Evolutionary conservation across 2,329 filamentous ascomycete genomes (phyloP).

Genomic region (Penicillium sp.): DNA sequence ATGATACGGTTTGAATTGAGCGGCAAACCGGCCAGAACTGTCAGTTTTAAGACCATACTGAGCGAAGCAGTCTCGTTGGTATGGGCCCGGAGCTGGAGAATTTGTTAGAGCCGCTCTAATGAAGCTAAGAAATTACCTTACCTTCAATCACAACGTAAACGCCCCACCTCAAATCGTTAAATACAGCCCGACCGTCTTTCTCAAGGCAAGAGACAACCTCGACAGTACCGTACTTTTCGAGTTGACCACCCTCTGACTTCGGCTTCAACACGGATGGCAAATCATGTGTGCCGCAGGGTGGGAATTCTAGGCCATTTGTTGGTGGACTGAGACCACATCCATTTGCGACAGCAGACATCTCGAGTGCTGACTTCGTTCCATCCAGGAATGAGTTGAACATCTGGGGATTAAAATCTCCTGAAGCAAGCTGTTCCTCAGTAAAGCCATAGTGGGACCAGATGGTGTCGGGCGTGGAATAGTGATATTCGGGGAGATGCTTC

Average conservation of each 20-base stretch:
- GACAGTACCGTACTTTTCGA: background rate
- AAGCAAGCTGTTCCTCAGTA: background rate
- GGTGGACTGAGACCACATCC: background rate
- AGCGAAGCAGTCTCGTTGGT: background rate
- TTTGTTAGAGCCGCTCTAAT: background rate
- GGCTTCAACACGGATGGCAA: background rate
- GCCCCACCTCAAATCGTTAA: background rate
- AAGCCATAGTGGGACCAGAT: background rate
- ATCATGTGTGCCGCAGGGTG: background rate
- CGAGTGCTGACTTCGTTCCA: background rate
- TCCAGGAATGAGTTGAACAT: background rate
- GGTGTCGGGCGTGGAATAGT: background rate
- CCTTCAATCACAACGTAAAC: background rate
- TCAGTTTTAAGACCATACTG: background rate
- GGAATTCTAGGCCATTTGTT: background rate
- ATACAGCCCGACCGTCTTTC: background rate
- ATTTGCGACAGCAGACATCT: background rate
- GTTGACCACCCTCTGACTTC: background rate
- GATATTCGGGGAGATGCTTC: background rate
- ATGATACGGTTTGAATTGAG: background rate
- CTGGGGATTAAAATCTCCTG: background rate
- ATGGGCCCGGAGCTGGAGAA: background rate
- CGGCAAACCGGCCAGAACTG: background rate
- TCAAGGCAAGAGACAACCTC: background rate
- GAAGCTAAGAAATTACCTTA: background rate